Evolutionary conservation across 1,284 basidiomycete genomes (phyloP).

Genomic region (Cutaneotrichosporon spelunceum): DNA sequence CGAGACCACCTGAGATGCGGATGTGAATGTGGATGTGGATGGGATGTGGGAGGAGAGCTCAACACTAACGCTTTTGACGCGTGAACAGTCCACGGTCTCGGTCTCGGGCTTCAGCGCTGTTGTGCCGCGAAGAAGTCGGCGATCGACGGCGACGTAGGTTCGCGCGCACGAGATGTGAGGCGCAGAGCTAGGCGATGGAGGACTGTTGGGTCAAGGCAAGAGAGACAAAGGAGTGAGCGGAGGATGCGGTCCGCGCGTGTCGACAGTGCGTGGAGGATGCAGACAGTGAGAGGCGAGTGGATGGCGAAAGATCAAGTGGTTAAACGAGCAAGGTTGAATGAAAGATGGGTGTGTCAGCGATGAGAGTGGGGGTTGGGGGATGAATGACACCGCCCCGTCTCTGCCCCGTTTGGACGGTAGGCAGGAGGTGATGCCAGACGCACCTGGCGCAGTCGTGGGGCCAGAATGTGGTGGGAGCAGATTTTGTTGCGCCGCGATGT

Average conservation of each 20-base stretch:
- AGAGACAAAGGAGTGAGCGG: neutral
- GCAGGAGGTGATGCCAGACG: neutral
- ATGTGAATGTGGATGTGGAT: neutral
- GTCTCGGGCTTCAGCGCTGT: neutral
- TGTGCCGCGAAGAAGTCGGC: neutral
- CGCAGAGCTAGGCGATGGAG: neutral
- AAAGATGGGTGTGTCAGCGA: neutral
- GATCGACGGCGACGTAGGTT: neutral
- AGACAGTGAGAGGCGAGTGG: neutral
- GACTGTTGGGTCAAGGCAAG: neutral
- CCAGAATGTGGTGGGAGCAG: neutral
- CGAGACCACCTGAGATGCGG: too few species aligned
- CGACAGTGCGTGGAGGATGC: neutral
- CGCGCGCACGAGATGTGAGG: neutral
- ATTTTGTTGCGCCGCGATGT: neutral
- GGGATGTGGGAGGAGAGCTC: neutral
- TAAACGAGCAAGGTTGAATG: neutral
- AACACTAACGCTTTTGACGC: neutral
- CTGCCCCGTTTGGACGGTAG: neutral
- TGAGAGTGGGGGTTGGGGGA: neutral
- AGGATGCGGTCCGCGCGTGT: neutral
- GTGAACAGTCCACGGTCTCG: neutral
- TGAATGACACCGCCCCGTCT: neutral
- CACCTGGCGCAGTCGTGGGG: neutral
- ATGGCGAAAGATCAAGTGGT: neutral